Conservation (phyloP, 192 early-diverging fungal genomes). For the Jimgerdemannia flammicorona region DNA sequence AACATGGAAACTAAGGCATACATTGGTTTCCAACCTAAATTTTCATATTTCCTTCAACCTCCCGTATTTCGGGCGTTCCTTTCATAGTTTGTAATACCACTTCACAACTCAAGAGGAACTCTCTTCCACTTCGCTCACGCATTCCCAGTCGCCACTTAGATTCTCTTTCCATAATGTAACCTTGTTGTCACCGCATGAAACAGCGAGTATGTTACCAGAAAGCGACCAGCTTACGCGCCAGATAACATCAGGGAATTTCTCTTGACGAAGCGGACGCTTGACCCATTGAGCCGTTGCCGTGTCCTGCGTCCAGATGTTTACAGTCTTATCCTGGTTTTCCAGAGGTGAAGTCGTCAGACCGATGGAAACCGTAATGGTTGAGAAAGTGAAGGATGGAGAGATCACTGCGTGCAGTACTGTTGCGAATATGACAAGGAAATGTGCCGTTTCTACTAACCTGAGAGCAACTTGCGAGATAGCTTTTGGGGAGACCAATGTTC, state of each 20-base stretch:
- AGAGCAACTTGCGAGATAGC: conserved; percentile 89
- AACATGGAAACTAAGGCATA: too few relatives aligned
- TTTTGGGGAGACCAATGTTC: conserved; percentile 86
- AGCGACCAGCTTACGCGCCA: conserved; percentile 98
- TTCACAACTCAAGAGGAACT: background rate
- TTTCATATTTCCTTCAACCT: too few relatives aligned
- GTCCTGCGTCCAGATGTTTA: conserved; percentile 94
- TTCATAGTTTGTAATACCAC: too few relatives aligned
- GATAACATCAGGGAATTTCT: conserved; percentile 92
- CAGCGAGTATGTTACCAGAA: conserved; percentile 93
- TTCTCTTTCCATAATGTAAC: conserved; percentile 97
- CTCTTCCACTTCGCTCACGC: conserved; percentile 74
- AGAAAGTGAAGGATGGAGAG: background rate
- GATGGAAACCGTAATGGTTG: background rate
- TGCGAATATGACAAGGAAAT: conserved; percentile 10
- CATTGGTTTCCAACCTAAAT: too few relatives aligned
- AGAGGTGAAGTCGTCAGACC: background rate
- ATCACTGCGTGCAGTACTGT: background rate
- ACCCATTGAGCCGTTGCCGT: conserved; percentile 64
- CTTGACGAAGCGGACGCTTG: conserved; percentile 63
- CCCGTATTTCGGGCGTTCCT: too few relatives aligned
- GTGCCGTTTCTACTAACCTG: conserved; percentile 48
- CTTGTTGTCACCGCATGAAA: conserved; percentile 95
- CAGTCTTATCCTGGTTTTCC: conserved; percentile 76
- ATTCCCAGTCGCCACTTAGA: conserved; percentile 86